Evolutionary conservation across 192 early-diverging fungal species (phyloP), one percentile per base, ranked within the genome.

Genomic region (Obelidium mucronatum): DNA sequence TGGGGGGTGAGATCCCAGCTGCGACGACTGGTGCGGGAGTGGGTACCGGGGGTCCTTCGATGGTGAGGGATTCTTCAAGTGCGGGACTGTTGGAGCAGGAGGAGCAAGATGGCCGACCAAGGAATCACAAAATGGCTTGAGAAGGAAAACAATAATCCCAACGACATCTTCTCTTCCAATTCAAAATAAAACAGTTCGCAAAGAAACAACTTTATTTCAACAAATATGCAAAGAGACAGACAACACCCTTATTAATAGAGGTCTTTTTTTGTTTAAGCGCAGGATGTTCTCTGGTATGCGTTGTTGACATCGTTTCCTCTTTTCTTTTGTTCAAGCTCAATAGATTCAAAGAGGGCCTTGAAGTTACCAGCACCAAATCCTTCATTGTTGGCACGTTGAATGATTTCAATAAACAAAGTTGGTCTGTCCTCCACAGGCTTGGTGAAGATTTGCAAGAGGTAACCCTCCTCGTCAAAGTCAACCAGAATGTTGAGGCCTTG

Each of bases 321-420:
- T 67, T 91, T 86, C 2, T 87, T 93, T 83, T 99, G 97, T 87
- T 99, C 97, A 44, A 86, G 82, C 87, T 99, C 97, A 69, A 99
- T 91, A 52, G 93, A 91, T 86, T 96, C 96, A 84, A 99, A 99
- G 61, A 99, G 87, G 69, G 94, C 93, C 91, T 95, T 94, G 88
- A 98, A 97, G 89, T 98, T 98, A 61, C 97, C 97, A 54, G 95
- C 95, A 67, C 96, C 97, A 80, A 97, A 97, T 36, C 94, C 94
- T 24, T 17, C 24, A 82, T 96, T 94, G 78, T 95, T 94, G 55
- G 91, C 90, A 42, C 96, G 93, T 83, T 99, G 97, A 79, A 98
- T 99, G 78, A 99, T 92, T 82, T 99, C 97, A 74, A 98, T 87
- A 75, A 98, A 99, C 36, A 99, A 86, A 2, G 97, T 99, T 2